Conservation (phyloP, 2,329 filamentous ascomycete species). For the Alternaria solani region DNA sequence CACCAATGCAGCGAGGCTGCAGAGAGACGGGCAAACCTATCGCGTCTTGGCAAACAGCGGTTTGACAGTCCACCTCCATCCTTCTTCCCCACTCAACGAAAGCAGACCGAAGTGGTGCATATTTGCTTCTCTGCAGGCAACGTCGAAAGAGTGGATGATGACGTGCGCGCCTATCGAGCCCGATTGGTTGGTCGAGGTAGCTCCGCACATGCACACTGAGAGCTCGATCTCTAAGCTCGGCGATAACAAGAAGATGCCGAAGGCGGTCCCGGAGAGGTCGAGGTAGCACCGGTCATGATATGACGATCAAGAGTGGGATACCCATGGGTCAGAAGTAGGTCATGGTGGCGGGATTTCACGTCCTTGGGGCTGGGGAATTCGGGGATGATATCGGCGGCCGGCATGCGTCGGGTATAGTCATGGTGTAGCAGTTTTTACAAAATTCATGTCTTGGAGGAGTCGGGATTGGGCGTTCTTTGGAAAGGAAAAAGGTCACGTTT, state of each 20-base stretch:
- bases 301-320: background rate
- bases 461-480: background rate
- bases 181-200: conserved; percentile 86
- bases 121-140: conserved; percentile 44
- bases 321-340: background rate
- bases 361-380: background rate
- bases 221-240: background rate
- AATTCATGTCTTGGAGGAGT: background rate
- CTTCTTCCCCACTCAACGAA: background rate
- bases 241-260: conserved; percentile 45
- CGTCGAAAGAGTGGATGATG: conserved; percentile 91
- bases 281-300: background rate
- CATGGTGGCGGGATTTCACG: background rate
- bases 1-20: background rate
- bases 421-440: background rate
- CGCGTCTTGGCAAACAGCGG: background rate
- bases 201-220: conserved; percentile 84
- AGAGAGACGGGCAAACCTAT: background rate
- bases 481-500: background rate
- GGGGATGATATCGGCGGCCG: background rate
- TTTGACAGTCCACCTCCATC: background rate
- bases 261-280: background rate
- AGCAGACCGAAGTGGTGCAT: background rate
- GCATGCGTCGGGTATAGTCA: background rate
- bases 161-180: conserved; percentile 84